Evolutionary conservation across 75 land plant species (phyloP), one percentile per base, ranked within the genome.

Genomic region (Gnetum montanum): DNA sequence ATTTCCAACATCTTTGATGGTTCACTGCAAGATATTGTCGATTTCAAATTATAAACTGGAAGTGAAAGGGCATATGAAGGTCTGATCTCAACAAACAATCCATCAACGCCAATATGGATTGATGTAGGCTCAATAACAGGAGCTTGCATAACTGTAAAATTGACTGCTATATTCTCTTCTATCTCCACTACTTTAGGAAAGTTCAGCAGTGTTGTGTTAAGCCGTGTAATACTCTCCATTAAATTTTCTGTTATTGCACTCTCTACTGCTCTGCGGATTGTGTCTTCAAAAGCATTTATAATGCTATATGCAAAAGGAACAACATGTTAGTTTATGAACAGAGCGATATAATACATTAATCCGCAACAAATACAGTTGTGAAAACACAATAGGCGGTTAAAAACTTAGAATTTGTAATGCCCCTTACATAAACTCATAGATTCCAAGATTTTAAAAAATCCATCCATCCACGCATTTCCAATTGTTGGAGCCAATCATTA

Each of bases 51-150:
- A 24, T 27, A 38, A 43, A 44, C 30, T 23, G 54, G 36, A 23
- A 45, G 36, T 19, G 6, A 63, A 2, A 28, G 26, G 15, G 24
- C 31, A 12, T 22, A 37, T 16, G 8, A 23, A 4, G 37, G 37
- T 16, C 56, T 35, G n/a, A 40, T 33, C 34, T 50, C 47, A 4
- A 56, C 31, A 57, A 92, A 76, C 34, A 85, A 51, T 13, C 95
- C 97, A 60, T 78, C 72, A 18, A 82, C 72, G 6, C 84, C 90
- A 69, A 92, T 63, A 25, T 65, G 84, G 27, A 92, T 37, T 20
- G 67, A 84, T 28, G 79, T 46, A 57, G 75, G 58, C 20, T 46
- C 56, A 18, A 83, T 63, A 1, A 73, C 35, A 31, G 90, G 95
- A 34, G 68, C 77, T 22, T 68, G 34, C 31, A 79, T 72, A 49